These are phyloP conservation scores for Vanilla planifolia DNA, from an alignment of 106 monocot species.

Conservation along the genomic window DNA sequence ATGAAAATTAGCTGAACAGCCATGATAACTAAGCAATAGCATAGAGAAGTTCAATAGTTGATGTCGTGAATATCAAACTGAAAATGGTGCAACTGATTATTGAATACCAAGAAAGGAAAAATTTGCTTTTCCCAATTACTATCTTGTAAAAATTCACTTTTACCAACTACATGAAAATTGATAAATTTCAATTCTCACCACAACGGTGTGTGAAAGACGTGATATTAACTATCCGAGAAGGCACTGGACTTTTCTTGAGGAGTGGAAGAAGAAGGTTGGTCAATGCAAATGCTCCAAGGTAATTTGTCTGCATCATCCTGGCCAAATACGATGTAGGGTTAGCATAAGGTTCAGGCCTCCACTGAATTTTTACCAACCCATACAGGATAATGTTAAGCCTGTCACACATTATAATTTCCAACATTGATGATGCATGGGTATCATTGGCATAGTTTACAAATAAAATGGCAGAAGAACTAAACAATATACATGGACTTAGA, in stretches of 20 bases:
- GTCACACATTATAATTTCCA: too few species aligned
- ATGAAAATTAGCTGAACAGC: too few species aligned
- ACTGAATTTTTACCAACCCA: not conserved
- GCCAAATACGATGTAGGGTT: constrained; percentile 2
- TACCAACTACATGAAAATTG: too few species aligned
- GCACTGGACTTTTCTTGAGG: constrained; percentile 70
- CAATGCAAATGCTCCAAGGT: constrained; percentile 66
- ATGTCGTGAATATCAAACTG: too few species aligned
- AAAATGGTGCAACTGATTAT: not conserved
- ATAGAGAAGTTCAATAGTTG: not conserved
- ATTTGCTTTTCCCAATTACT: not conserved
- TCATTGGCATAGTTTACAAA: too few species aligned
- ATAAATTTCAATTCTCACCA: constrained; percentile 41
- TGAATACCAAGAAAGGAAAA: not conserved
- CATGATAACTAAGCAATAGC: too few species aligned
- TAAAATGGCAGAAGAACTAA: too few species aligned
- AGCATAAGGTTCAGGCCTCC: not conserved
- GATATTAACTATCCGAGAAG: constrained; percentile 82
- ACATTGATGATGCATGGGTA: too few species aligned
- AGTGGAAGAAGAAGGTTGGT: constrained; percentile 76
- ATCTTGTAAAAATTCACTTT: not conserved
- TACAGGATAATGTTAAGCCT: too few species aligned
- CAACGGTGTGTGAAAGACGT: constrained; percentile 92
- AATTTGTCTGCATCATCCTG: constrained; percentile 93
- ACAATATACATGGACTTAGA: not conserved